phyloP scores from a whole-genome alignment of 164 flowering plant genomes.

The Dillenia suffruticosa region DNA sequence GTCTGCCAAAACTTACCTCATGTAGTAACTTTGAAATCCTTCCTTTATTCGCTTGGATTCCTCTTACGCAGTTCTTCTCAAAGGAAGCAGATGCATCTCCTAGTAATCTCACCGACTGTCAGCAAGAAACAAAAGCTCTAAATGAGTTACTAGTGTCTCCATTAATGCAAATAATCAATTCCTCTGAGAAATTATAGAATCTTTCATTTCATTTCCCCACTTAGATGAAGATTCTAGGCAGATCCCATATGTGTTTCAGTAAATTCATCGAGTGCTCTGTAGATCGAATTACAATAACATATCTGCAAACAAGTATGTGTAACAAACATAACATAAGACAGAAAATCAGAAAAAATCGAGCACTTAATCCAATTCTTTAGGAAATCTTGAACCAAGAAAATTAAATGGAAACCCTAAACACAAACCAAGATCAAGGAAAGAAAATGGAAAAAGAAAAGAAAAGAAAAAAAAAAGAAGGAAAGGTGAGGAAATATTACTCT shows the following conservation, averaged over 20 bases:
- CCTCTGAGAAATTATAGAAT: not conserved
- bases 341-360: too few relatives aligned
- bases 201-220: not conserved
- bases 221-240: not conserved
- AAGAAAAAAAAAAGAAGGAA: too few relatives aligned
- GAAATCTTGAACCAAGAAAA: too few relatives aligned
- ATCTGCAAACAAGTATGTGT: too few relatives aligned
- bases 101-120: constrained; percentile 82
- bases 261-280: not conserved
- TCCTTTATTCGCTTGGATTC: constrained; percentile 84
- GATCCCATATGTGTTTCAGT: not conserved
- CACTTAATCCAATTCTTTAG: too few relatives aligned
- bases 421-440: too few relatives aligned
- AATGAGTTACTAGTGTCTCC: not conserved
- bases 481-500: too few relatives aligned
- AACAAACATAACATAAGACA: too few relatives aligned
- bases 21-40: constrained; percentile 90
- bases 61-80: constrained; percentile 82
- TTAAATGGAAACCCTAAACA: too few relatives aligned
- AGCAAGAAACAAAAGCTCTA: constrained; percentile 9
- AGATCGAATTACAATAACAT: too few relatives aligned
- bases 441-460: too few relatives aligned
- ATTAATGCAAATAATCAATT: not conserved
- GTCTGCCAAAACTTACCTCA: constrained; percentile 47
- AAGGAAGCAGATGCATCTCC: constrained; percentile 97